These are phyloP conservation scores for Hypoxylon sp. DNA, from an alignment of 2,329 filamentous ascomycete species.

Conservation along the genomic window DNA sequence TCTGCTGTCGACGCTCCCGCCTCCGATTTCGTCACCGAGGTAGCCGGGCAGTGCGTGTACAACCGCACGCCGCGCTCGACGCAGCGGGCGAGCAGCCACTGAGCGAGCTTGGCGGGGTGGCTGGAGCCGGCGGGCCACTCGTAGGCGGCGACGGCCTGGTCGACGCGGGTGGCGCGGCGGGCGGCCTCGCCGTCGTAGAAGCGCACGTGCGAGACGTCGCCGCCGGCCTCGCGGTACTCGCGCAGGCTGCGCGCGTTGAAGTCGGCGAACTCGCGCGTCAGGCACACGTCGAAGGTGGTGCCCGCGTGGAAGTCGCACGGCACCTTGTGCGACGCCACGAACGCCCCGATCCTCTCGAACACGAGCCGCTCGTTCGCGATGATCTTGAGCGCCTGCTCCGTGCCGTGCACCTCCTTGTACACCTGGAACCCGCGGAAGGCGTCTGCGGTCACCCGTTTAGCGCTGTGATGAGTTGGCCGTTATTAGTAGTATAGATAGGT, in stretches of 20 bases:
- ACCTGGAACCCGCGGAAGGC: constrained; percentile 57
- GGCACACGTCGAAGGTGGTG: constrained; percentile 57
- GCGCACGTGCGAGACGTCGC: constrained; percentile 53
- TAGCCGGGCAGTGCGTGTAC: constrained; percentile 54
- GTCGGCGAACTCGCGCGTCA: constrained; percentile 55
- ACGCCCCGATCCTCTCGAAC: constrained; percentile 49
- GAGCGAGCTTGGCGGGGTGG: constrained; percentile 58
- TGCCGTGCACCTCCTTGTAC: constrained; percentile 52
- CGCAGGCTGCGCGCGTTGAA: constrained; percentile 52
- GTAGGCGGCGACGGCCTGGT: constrained; percentile 53
- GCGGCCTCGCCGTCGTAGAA: constrained; percentile 52
- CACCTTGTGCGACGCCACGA: constrained; percentile 52
- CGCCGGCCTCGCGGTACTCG: constrained; percentile 51
- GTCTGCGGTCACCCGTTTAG: constrained; percentile 36
- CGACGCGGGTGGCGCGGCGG: constrained; percentile 47
- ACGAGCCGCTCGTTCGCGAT: constrained; percentile 54
- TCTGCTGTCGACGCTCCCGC: constrained; percentile 29
- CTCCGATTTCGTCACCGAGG: constrained; percentile 36
- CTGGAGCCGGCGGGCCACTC: constrained; percentile 59
- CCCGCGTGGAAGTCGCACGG: constrained; percentile 56
- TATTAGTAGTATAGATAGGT: neutral
- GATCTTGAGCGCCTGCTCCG: constrained; percentile 55
- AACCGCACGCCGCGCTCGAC: constrained; percentile 50
- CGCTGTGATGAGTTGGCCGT: neutral
- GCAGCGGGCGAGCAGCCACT: constrained; percentile 53